Evolutionary conservation across 208 protist species (phyloP), one percentile per base, ranked within the genome.

Genomic region (Blastocrithidia nonstop): DNA sequence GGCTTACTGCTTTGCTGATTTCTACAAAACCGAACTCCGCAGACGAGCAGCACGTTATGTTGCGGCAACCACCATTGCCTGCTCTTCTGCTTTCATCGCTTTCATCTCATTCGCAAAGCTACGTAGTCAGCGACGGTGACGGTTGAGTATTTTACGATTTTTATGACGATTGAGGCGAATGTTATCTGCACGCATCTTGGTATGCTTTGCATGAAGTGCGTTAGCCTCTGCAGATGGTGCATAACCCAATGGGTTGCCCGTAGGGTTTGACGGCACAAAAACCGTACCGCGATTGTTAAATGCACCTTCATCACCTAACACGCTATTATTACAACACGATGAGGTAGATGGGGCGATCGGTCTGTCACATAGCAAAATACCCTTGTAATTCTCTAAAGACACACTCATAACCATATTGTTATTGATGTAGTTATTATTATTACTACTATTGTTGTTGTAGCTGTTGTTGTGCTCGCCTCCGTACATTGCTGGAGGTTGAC

Each of bases 331-430:
- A 23, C 19, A 15, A 8, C 29, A 29, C 2, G 25, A 16, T 25
- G 44, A 22, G 13, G 83, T 53, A n/a, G n/a, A n/a, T n/a, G n/a
- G n/a, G 42, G 69, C 66, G 4, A 56, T 53, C 6, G 85, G 85
- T 24, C 70, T 61, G 29, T 87, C 70, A 42, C 81, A 88, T 17
- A 94, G 66, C 8, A 94, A 63, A 39, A 94, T 91, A 37, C 85
- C 85, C 57, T 94, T 94, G 66, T 89, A 94, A 57, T 91, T 91
- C 54, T 94, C 85, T 45, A 94, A 45, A 8, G 64, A 67, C 23
- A 86, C 66, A 23, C 27, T 46, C 4, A n/a, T n/a, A n/a, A n/a
- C n/a, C n/a, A n/a, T n/a, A n/a, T n/a, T n/a, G n/a, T n/a, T n/a
- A n/a, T n/a, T n/a, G n/a, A n/a, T n/a, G 29, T 35, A n/a, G 11